Conservation (phyloP, 768 basidiomycete species). For the Artomyces pyxidatus region DNA sequence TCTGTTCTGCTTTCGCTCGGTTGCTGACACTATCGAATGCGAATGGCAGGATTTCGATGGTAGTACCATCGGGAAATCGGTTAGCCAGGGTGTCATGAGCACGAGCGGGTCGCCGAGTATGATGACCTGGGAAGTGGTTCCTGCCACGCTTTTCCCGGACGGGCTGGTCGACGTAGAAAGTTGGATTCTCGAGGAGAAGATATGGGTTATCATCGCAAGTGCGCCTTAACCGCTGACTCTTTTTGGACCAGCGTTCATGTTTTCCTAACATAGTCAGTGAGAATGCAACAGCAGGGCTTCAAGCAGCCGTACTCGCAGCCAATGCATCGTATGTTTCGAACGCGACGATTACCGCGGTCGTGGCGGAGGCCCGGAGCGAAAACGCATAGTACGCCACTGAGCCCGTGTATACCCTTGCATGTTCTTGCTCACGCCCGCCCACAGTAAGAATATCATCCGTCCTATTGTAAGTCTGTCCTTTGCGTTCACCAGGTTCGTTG, state of each 20-base stretch:
- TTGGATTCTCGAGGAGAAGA: conserved; percentile 40
- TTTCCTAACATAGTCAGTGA: conserved; percentile 28
- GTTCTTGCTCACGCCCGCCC: too few species aligned
- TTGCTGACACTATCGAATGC: not conserved
- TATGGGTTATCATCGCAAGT: conserved; percentile 52
- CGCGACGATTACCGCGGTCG: conserved; percentile 40
- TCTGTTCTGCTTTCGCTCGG: conserved; percentile 17
- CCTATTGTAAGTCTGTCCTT: too few species aligned
- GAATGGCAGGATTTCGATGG: conserved; percentile 53
- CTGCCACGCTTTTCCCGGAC: conserved; percentile 36
- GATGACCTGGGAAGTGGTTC: conserved; percentile 38
- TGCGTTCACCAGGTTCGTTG: too few species aligned
- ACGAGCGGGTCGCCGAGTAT: conserved; percentile 22
- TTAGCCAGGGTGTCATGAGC: conserved; percentile 31
- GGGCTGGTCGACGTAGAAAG: conserved; percentile 33
- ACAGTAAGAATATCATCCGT: too few species aligned
- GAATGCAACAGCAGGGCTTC: conserved; percentile 20
- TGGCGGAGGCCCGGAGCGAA: conserved; percentile 46
- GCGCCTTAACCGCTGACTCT: conserved; percentile 16
- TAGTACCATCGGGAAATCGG: conserved; percentile 38
- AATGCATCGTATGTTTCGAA: conserved; percentile 41
- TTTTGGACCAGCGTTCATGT: not conserved
- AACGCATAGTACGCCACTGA: conserved; percentile 41
- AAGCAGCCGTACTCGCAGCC: conserved; percentile 13
- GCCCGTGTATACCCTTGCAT: not conserved